phyloP scores from a whole-genome alignment of 805 yeast species.

The Cyberlindnera amylophila region DNA sequence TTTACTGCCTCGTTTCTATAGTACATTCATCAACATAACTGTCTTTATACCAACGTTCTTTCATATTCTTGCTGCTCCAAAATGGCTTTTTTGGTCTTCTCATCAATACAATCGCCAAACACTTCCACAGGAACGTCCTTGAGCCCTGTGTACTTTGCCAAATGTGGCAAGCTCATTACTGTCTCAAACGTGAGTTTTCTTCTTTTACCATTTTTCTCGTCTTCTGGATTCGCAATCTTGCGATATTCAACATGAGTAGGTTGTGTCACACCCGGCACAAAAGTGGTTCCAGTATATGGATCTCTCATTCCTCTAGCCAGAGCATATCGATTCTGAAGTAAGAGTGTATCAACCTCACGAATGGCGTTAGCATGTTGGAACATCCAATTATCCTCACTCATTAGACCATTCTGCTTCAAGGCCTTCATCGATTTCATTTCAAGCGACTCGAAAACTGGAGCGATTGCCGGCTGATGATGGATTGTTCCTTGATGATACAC shows the following conservation, averaged over 20 bases:
- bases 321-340: conserved; percentile 54
- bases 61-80: conserved; percentile 47
- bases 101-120: conserved; percentile 55
- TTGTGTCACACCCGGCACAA: conserved; percentile 74
- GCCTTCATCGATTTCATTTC: conserved; percentile 25
- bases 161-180: conserved; percentile 41
- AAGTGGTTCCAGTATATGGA: conserved; percentile 77
- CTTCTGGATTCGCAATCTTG: conserved; percentile 26
- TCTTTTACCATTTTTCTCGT: conserved; percentile 19
- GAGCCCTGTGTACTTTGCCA: conserved; percentile 61
- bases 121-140: conserved; percentile 52
- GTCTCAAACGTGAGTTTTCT: conserved; percentile 44
- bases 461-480: conserved; percentile 9
- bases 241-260: conserved; percentile 40
- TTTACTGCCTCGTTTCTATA: not conserved
- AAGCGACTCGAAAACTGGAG: conserved; percentile 20
- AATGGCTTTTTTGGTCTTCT: conserved; percentile 57
- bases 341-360: conserved; percentile 61
- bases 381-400: conserved; percentile 77
- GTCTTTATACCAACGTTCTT: conserved; percentile 7
- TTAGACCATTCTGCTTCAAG: conserved; percentile 14
- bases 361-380: conserved; percentile 79
- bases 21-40: not conserved
- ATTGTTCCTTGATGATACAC: conserved; percentile 33
- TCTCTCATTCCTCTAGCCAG: conserved; percentile 65